Base-by-base conservation (phyloP, 2,329 filamentous ascomycete genomes). In the Penicillium sp. region DNA sequence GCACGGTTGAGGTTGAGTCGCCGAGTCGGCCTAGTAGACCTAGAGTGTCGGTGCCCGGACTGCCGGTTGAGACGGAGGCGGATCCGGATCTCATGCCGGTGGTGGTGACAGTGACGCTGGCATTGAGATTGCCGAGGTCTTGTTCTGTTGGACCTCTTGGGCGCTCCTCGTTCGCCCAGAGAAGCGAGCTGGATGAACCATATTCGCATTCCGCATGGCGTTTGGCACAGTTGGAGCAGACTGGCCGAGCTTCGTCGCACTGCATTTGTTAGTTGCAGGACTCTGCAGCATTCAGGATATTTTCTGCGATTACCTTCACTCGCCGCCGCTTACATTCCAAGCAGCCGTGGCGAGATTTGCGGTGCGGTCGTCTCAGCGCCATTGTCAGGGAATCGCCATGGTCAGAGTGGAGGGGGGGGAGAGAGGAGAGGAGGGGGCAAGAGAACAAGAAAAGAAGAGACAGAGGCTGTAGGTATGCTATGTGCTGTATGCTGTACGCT, bases 331-430 rank as follows among this genome's bases (percentile, higher is more conserved):
- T 73, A 58, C 70, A 73, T 59, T 70, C 67, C 48, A 64, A 31
- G 52, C 70, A 72, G 42, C 70, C 70, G 46, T 70, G 68, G 21
- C 70, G 65, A 33, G 70, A 72, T 63, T 73, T 73, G 39, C 67
- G 66, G 60, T 72, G 70, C 37, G 70, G 62, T 65, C 68, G 60
- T 65, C 70, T 63, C 48, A 70, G 65, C 34, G 68, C 68, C 70
- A 72, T 71, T 39, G 54, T 64, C 58, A 62, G 48, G 44, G 23
- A 46, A 43, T 44, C 52, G 23, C 48, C 55, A 62, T 63, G 45
- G 39, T 55, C 34, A 40, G 9, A 23, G 6, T 28, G 24, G 1
- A 13, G 24, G 24, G 21, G 24, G 24, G 47, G 44, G 8, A 5
- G 34, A 45, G 36, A n/a, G 33, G 36, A 45, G 23, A 33, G 16